These are phyloP conservation scores for Posidonia australis DNA, from an alignment of 106 monocot species.

Conservation along the genomic window DNA sequence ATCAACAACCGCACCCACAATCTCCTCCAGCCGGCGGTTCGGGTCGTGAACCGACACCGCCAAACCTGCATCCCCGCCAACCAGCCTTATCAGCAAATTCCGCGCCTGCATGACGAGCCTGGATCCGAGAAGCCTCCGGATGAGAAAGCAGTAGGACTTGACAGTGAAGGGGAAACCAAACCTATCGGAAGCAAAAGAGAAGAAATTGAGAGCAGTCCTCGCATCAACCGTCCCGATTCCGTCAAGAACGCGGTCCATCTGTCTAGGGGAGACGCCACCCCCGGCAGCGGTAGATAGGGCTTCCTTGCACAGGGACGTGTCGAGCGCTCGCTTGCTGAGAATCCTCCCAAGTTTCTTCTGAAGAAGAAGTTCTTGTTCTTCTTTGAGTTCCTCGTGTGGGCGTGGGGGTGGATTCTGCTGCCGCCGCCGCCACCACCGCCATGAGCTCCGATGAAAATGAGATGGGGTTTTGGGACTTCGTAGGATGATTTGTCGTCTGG, in stretches of 20 bases:
- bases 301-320: not conserved
- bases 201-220: constrained; percentile 30
- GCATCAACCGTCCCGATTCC: not conserved
- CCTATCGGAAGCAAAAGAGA: constrained; percentile 34
- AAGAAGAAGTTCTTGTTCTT: not conserved
- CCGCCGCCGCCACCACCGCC: too few relatives aligned
- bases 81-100: constrained; percentile 4
- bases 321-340: not conserved
- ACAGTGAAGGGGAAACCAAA: constrained; percentile 32
- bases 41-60: not conserved
- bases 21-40: constrained; percentile 10
- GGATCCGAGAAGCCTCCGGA: constrained; percentile 35
- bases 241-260: too few relatives aligned
- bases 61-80: not conserved
- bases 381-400: not conserved
- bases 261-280: too few relatives aligned
- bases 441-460: not conserved
- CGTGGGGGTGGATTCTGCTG: not conserved
- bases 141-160: constrained; percentile 35
- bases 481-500: not conserved
- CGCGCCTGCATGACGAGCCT: constrained; percentile 9
- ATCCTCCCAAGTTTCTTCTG: not conserved
- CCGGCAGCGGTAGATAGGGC: not conserved
- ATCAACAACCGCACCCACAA: constrained; percentile 10
- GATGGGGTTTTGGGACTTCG: not conserved